Conservation (phyloP, 2,329 filamentous ascomycete genomes). For the Aspergillus sp. region DNA sequence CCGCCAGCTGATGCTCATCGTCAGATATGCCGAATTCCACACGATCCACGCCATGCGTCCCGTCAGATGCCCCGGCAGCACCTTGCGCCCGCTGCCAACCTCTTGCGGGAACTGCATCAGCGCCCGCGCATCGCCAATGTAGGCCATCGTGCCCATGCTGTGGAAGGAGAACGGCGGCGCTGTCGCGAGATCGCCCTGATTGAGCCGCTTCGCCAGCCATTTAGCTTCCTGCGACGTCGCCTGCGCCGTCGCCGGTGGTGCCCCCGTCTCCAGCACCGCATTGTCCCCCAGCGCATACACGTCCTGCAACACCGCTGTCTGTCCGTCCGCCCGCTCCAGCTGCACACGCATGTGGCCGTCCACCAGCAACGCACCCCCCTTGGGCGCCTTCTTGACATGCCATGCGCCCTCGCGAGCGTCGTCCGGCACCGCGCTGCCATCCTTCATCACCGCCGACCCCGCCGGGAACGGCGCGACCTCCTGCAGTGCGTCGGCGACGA, state of each 20-base stretch:
- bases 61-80: constrained; percentile 36
- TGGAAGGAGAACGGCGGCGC: constrained; percentile 52
- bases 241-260: constrained; percentile 58
- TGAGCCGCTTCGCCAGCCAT: constrained; percentile 57
- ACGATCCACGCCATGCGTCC: constrained; percentile 42
- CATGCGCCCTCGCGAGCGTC: constrained; percentile 34
- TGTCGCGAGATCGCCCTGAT: constrained; percentile 44
- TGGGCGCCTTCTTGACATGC: constrained; percentile 51
- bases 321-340: constrained; percentile 39
- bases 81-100: constrained; percentile 14
- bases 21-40: constrained; percentile 46
- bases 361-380: constrained; percentile 52
- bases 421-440: constrained; percentile 7
- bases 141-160: constrained; percentile 59
- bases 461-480: constrained; percentile 34
- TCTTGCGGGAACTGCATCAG: constrained; percentile 52
- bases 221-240: constrained; percentile 59
- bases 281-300: constrained; percentile 60
- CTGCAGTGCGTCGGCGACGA: constrained; percentile 27
- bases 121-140: constrained; percentile 58
- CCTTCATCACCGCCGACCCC: constrained; percentile 27
- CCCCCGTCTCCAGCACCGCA: constrained; percentile 51
- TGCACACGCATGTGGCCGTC: constrained; percentile 58
- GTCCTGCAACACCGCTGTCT: constrained; percentile 48
- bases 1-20: constrained; percentile 49